Percentiles rank a stretch among this genome's conserved stretches.
Conservation (phyloP, 208 protist species). For the Crithidia acanthocephali region DNA sequence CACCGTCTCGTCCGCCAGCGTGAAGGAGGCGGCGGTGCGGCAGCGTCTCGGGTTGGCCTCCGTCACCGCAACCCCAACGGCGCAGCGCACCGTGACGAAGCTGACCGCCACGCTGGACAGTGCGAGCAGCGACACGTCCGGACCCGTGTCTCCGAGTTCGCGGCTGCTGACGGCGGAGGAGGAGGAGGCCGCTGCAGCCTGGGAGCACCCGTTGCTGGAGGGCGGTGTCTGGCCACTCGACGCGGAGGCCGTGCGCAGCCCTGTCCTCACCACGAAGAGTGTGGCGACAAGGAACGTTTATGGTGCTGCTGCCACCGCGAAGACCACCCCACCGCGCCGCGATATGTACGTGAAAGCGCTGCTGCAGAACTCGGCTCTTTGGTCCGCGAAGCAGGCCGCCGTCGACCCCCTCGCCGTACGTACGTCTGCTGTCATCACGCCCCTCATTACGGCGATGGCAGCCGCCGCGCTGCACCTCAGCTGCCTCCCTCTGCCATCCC, state of each 20-base stretch:
- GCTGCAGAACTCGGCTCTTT: conserved; percentile 28
- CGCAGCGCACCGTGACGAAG: conserved; percentile 19
- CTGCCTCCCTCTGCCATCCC: conserved; percentile 10
- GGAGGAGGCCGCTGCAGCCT: conserved; percentile 16
- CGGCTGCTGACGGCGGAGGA: background rate
- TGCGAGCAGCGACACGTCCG: background rate
- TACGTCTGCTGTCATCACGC: conserved; percentile 17
- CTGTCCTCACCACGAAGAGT: no score
- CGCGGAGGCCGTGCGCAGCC: background rate
- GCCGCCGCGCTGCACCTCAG: conserved; percentile 44
- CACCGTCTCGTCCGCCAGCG: conserved; percentile 27
- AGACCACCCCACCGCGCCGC: background rate
- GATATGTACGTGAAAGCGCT: conserved; percentile 15
- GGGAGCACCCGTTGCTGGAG: conserved; percentile 34
- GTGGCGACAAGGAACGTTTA: no score
- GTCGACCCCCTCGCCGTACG: conserved; percentile 32
- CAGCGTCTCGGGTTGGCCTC: conserved; percentile 33
- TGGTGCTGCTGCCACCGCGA: background rate
- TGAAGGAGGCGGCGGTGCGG: conserved; percentile 27
- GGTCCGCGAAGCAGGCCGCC: conserved; percentile 29
- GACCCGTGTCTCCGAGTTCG: background rate
- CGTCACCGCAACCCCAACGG: conserved; percentile 32
- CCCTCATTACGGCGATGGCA: conserved; percentile 33
- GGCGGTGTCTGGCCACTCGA: conserved; percentile 15
- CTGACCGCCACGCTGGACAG: conserved; percentile 17